These are phyloP conservation scores for Marasmius fiardii DNA, from an alignment of 1,284 basidiomycete genomes.

Conservation along the genomic window DNA sequence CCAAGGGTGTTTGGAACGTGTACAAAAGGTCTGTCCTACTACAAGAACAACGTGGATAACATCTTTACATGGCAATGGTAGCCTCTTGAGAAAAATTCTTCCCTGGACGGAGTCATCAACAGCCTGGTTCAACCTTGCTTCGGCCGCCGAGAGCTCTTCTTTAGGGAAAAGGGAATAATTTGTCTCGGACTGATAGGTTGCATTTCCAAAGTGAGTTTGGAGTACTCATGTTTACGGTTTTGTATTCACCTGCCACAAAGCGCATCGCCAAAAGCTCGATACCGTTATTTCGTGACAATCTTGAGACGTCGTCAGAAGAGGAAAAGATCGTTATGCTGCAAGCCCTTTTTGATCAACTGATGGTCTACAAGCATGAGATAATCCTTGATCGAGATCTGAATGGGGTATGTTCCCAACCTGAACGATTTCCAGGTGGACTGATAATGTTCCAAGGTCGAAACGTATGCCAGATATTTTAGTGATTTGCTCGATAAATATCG, in stretches of 20 bases:
- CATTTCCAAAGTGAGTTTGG: constrained; percentile 60
- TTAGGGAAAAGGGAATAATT: constrained; percentile 79
- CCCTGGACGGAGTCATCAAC: constrained; percentile 79
- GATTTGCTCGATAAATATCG: neutral
- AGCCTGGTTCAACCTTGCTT: constrained; percentile 91
- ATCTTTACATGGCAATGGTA: constrained; percentile 23
- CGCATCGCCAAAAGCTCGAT: too few relatives aligned
- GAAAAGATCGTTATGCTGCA: constrained; percentile 72
- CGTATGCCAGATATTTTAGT: constrained; percentile 30
- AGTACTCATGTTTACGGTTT: too few relatives aligned
- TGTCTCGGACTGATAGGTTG: constrained; percentile 87
- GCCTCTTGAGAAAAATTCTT: constrained; percentile 89
- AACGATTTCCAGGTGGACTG: constrained; percentile 3
- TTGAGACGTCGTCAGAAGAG: constrained; percentile 44
- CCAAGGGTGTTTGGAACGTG: constrained; percentile 87
- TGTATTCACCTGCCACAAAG: neutral
- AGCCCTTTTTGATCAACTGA: constrained; percentile 81
- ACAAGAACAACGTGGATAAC: neutral
- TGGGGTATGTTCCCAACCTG: constrained; percentile 10
- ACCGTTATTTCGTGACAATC: too few relatives aligned
- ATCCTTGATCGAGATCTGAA: constrained; percentile 32
- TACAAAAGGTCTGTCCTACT: constrained; percentile 65
- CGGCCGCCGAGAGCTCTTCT: constrained; percentile 57
- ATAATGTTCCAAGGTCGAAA: constrained; percentile 40
- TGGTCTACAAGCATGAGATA: constrained; percentile 73